A percentile compares a stretch with the other conserved stretches of the same genome.
phyloP scores from a whole-genome alignment of 768 basidiomycete genomes.

The Cystobasidiopsis lactophilus region DNA sequence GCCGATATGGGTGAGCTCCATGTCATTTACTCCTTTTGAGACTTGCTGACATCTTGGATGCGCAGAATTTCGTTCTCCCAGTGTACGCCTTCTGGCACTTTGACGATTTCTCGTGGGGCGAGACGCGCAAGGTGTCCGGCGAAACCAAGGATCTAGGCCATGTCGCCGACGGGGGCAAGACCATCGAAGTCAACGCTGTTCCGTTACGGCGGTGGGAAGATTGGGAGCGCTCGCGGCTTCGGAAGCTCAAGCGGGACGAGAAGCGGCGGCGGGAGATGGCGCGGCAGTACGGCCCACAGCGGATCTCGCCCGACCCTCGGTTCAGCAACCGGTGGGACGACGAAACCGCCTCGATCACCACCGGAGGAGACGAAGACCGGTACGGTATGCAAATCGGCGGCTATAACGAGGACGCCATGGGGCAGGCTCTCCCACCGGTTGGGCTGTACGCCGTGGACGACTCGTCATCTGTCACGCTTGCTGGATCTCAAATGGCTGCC shows the following conservation, averaged over 20 bases:
- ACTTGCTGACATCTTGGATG: background rate
- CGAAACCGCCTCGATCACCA: constrained; percentile 26
- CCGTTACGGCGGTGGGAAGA: constrained; percentile 97
- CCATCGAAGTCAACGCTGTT: constrained; percentile 38
- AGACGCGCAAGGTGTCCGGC: constrained; percentile 93
- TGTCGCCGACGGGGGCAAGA: constrained; percentile 37
- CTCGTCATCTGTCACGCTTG: constrained; percentile 32
- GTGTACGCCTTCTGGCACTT: constrained; percentile 98
- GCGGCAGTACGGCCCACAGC: constrained; percentile 28
- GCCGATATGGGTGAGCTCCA: constrained; percentile 55
- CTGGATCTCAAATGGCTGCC: constrained; percentile 57
- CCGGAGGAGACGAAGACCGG: constrained; percentile 66
- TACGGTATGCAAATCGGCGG: constrained; percentile 90
- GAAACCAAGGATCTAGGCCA: constrained; percentile 63
- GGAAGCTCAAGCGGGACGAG: constrained; percentile 74
- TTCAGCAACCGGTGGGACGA: constrained; percentile 36
- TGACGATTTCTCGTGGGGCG: constrained; percentile 98
- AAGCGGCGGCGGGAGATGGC: constrained; percentile 60
- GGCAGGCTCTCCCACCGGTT: constrained; percentile 65
- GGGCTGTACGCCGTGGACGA: constrained; percentile 28
- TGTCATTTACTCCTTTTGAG: background rate
- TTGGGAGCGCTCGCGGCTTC: constrained; percentile 86
- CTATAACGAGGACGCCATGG: constrained; percentile 62
- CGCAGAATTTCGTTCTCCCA: constrained; percentile 28
- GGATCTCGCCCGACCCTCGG: constrained; percentile 25